Evolutionary conservation across 2,329 filamentous ascomycete species (phyloP).

Genomic region (Pseudopyricularia cyperi): DNA sequence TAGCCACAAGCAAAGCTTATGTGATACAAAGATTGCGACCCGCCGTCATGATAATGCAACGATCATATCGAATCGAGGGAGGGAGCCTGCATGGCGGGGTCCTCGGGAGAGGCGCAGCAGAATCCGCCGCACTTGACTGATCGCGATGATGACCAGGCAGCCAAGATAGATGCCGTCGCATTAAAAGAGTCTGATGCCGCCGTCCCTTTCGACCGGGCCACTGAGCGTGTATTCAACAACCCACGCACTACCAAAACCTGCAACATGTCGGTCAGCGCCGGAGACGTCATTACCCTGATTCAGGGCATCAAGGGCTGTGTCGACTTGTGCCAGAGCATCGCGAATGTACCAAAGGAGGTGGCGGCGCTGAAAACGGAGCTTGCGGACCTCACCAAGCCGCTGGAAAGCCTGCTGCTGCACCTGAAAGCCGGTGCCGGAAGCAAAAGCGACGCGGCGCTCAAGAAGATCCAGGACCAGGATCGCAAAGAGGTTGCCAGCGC

Average conservation of each 20-base stretch:
- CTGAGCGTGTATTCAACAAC: too few relatives aligned
- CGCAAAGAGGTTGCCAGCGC: background rate
- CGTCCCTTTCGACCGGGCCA: too few relatives aligned
- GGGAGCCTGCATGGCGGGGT: too few relatives aligned
- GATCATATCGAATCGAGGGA: too few relatives aligned
- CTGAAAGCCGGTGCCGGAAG: background rate
- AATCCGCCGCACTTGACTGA: too few relatives aligned
- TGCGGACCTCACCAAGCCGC: background rate
- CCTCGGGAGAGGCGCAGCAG: too few relatives aligned
- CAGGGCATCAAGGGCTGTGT: background rate
- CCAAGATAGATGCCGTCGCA: too few relatives aligned
- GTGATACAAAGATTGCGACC: too few relatives aligned
- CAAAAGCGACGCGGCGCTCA: background rate
- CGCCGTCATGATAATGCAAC: too few relatives aligned
- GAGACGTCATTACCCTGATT: background rate
- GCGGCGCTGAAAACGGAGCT: background rate
- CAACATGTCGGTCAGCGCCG: background rate
- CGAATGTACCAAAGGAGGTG: background rate
- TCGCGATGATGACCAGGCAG: too few relatives aligned
- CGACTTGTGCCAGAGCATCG: background rate
- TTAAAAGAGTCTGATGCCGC: too few relatives aligned
- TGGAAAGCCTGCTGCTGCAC: background rate
- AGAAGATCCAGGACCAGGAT: background rate
- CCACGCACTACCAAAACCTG: background rate
- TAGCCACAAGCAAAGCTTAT: too few relatives aligned